These are phyloP conservation scores for Sporothrix globosa DNA, from an alignment of 2,329 filamentous ascomycete genomes.

Conservation along the genomic window DNA sequence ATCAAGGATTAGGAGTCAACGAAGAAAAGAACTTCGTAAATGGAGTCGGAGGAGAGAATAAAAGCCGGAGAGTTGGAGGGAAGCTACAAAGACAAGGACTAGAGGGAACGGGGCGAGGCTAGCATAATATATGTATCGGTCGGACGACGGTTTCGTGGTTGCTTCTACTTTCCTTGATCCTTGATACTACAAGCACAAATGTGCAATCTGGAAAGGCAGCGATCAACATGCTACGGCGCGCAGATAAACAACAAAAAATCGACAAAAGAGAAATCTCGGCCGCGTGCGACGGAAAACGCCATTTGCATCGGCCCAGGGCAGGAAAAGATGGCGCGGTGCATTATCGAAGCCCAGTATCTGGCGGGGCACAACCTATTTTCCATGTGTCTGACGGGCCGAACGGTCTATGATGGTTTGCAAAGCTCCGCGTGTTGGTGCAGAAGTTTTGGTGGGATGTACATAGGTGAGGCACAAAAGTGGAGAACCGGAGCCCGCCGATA, in stretches of 20 bases:
- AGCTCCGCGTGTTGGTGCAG: constrained; percentile 7
- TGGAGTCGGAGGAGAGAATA: background rate
- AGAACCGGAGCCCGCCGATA: constrained; percentile 39
- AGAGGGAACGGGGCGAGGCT: constrained; percentile 8
- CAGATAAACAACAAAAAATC: constrained; percentile 20
- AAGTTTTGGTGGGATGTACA: background rate
- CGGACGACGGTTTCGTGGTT: background rate
- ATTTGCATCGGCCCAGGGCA: constrained; percentile 31
- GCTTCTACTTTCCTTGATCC: background rate
- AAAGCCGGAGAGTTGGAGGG: background rate
- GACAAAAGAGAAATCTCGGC: background rate
- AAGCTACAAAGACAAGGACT: constrained; percentile 9
- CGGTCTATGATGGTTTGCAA: constrained; percentile 12
- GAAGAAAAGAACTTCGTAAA: too few species aligned
- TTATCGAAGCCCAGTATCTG: constrained; percentile 1
- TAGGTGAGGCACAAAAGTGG: constrained; percentile 26
- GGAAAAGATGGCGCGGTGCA: constrained; percentile 28
- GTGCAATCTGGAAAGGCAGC: constrained; percentile 17
- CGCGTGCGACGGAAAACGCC: constrained; percentile 35
- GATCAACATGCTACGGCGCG: background rate
- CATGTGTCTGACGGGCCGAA: constrained; percentile 4
- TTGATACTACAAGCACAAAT: constrained; percentile 3
- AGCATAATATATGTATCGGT: constrained; percentile 13
- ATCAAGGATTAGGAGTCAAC: too few species aligned
- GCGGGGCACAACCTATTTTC: constrained; percentile 23